Percentiles rank a stretch among this genome's conserved stretches.
These are phyloP conservation scores for Populus ilicifolia DNA, from an alignment of 345 rosid genomes.

Conservation along the genomic window DNA sequence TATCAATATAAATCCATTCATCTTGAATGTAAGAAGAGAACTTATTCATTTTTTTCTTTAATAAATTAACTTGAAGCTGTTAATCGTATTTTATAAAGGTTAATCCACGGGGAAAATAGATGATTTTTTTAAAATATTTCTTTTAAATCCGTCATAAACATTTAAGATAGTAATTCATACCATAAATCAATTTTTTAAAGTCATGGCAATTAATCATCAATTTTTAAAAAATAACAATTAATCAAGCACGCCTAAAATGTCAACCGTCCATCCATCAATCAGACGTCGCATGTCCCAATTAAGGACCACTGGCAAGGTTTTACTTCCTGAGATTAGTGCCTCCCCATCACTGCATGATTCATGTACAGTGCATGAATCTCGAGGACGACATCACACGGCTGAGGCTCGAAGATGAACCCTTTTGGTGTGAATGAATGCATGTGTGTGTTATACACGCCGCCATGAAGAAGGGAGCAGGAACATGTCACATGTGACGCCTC, in stretches of 20 bases:
- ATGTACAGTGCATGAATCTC: background rate
- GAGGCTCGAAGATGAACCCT: background rate
- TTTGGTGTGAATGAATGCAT: background rate
- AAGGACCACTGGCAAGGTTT: background rate
- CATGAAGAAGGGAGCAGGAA: background rate
- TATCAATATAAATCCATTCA: too few relatives aligned
- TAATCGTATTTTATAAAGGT: too few relatives aligned
- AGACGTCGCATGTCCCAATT: background rate
- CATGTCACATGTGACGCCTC: background rate
- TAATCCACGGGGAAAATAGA: too few relatives aligned
- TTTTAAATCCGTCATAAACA: too few relatives aligned
- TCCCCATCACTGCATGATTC: background rate
- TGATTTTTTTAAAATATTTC: too few relatives aligned
- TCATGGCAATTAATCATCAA: background rate
- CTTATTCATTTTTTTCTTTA: too few relatives aligned
- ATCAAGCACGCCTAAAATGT: background rate
- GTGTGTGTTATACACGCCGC: background rate
- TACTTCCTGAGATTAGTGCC: background rate
- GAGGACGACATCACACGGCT: slow-evolving; percentile 2
- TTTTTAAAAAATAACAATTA: background rate
- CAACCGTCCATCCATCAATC: background rate
- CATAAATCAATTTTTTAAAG: too few relatives aligned
- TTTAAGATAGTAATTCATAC: too few relatives aligned
- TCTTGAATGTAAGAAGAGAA: too few relatives aligned
- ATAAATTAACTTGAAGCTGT: too few relatives aligned